A percentile compares a stretch with the other conserved stretches of the same genome.
Evolutionary conservation across 768 basidiomycete species (phyloP).

Genomic region (Boletus rex-veris): DNA sequence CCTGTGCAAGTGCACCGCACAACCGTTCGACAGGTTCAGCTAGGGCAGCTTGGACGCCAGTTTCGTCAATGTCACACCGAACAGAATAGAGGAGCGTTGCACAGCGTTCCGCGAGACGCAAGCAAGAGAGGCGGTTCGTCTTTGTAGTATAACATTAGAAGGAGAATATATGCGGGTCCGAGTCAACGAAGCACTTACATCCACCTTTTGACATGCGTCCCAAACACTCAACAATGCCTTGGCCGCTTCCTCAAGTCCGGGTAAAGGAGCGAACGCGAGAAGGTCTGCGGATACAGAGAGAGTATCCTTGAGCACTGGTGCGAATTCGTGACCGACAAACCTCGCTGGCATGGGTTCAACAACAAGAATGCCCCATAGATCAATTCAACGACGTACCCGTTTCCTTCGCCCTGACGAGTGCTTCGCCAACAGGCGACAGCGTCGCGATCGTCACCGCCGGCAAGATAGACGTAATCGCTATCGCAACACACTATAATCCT

Average conservation of each 20-base stretch:
- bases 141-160: slow-evolving; percentile 21
- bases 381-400: slow-evolving; percentile 9
- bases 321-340: slow-evolving; percentile 33
- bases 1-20: slow-evolving; percentile 40
- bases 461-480: slow-evolving; percentile 29
- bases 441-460: slow-evolving; percentile 12
- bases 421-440: slow-evolving; percentile 25
- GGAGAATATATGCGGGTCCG: not conserved
- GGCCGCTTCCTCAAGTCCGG: slow-evolving; percentile 52
- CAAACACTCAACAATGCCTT: slow-evolving; percentile 57
- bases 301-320: slow-evolving; percentile 35
- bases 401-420: slow-evolving; percentile 18
- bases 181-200: slow-evolving; percentile 41
- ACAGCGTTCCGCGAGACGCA: slow-evolving; percentile 71
- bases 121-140: slow-evolving; percentile 65
- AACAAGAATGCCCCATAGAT: not conserved
- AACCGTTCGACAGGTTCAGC: slow-evolving; percentile 40
- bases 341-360: slow-evolving; percentile 19
- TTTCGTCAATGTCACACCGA: slow-evolving; percentile 57
- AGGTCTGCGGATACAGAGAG: slow-evolving; percentile 35
- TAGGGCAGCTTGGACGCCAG: slow-evolving; percentile 50
- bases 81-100: slow-evolving; percentile 65
- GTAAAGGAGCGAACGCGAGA: slow-evolving; percentile 51
- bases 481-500: slow-evolving; percentile 20
- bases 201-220: slow-evolving; percentile 57